Evolutionary conservation across 345 rosid species (phyloP).

Genomic region (Garcia nutans): DNA sequence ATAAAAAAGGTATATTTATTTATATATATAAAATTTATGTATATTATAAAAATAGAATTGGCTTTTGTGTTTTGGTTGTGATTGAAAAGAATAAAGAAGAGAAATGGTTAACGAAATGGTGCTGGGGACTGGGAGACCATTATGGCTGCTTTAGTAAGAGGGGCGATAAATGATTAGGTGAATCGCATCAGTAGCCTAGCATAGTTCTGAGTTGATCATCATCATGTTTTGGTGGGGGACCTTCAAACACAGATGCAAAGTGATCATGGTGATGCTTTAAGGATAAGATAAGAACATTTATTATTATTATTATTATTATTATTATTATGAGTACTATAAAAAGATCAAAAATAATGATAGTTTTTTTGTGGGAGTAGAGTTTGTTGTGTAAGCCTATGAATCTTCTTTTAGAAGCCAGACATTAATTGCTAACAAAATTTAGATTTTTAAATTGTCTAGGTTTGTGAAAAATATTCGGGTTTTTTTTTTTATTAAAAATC

Average conservation of each 20-base stretch:
- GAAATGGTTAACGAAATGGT: neutral
- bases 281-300: neutral
- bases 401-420: neutral
- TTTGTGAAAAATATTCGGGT: too few species aligned
- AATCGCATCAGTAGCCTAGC: neutral
- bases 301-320: neutral
- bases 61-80: neutral
- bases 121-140: constrained; percentile 11
- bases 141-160: neutral
- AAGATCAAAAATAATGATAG: neutral
- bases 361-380: neutral
- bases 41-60: neutral
- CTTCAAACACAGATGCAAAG: neutral
- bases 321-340: too few species aligned
- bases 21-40: neutral
- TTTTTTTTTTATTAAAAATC: too few species aligned
- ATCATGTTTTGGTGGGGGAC: neutral
- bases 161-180: constrained; percentile 1
- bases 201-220: neutral
- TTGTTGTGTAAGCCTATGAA: neutral
- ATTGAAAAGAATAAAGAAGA: neutral
- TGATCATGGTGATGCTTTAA: neutral
- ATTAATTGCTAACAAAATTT: too few species aligned
- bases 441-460: too few species aligned
- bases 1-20: neutral